phyloP scores from a whole-genome alignment of 352 stramenopile species.

The Pythium chondricola region DNA sequence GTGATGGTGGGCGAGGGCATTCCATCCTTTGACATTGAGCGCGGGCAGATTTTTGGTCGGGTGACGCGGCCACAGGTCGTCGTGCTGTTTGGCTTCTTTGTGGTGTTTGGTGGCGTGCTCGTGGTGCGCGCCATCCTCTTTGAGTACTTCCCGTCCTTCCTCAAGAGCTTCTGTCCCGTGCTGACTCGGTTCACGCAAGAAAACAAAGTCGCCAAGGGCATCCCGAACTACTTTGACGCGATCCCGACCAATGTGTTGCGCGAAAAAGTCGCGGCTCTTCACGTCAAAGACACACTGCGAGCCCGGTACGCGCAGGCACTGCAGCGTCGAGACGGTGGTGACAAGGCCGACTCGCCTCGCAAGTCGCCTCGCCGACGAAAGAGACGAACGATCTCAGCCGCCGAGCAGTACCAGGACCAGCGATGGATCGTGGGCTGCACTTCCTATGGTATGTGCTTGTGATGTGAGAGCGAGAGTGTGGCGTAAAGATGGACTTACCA shows the following conservation, averaged over 20 bases:
- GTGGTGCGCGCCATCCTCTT: slow-evolving; percentile 59
- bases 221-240: slow-evolving; percentile 85
- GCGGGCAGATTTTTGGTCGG: slow-evolving; percentile 47
- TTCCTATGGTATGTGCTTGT: slow-evolving; percentile 70
- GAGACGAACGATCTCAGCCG: slow-evolving; percentile 27
- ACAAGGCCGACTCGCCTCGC: slow-evolving; percentile 5
- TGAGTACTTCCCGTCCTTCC: slow-evolving; percentile 49
- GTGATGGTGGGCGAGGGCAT: slow-evolving; percentile 41
- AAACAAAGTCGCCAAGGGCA: slow-evolving; percentile 41
- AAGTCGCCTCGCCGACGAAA: slow-evolving; percentile 28
- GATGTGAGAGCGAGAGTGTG: too few species aligned
- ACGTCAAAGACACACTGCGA: slow-evolving; percentile 29
- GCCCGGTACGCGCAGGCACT: slow-evolving; percentile 44
- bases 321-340: slow-evolving; percentile 16
- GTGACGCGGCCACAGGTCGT: slow-evolving; percentile 66
- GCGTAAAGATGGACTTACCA: neutral
- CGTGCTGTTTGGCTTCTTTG: slow-evolving; percentile 68
- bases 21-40: slow-evolving; percentile 37
- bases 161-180: slow-evolving; percentile 50
- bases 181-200: slow-evolving; percentile 51
- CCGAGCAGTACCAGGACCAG: slow-evolving; percentile 41
- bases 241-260: slow-evolving; percentile 55
- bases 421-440: slow-evolving; percentile 65
- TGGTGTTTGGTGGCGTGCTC: slow-evolving; percentile 40
- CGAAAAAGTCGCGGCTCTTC: slow-evolving; percentile 36